These are phyloP conservation scores for Corymbia citriodora DNA, from an alignment of 441 rosid species.

Conservation along the genomic window DNA sequence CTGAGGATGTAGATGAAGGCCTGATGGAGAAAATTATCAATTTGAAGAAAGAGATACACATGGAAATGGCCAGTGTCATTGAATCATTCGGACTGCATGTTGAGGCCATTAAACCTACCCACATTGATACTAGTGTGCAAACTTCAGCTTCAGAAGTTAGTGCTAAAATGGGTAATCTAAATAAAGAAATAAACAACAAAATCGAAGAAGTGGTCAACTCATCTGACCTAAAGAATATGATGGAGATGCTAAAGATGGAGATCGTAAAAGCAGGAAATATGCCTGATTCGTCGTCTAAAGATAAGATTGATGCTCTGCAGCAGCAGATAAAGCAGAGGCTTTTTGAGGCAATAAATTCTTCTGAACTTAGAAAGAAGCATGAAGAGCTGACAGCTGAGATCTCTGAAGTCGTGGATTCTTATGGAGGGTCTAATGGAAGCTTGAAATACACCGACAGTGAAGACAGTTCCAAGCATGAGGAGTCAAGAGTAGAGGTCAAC, in stretches of 20 bases:
- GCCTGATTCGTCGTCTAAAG: constrained; percentile 31
- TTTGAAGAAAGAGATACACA: constrained; percentile 41
- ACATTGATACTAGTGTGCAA: background rate
- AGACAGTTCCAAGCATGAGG: constrained; percentile 11
- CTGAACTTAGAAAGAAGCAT: constrained; percentile 48
- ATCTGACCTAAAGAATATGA: constrained; percentile 53
- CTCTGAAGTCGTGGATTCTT: constrained; percentile 26
- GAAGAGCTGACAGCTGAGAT: constrained; percentile 45
- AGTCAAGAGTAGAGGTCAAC: constrained; percentile 44
- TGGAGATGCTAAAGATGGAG: constrained; percentile 59
- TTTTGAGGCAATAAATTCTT: constrained; percentile 36
- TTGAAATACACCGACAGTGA: constrained; percentile 2
- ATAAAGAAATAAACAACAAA: background rate
- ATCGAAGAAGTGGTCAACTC: constrained; percentile 28
- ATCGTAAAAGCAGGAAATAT: constrained; percentile 46
- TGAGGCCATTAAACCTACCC: constrained; percentile 2
- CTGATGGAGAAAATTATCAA: constrained; percentile 43
- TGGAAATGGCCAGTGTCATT: constrained; percentile 41
- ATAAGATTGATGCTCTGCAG: constrained; percentile 49
- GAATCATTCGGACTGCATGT: constrained; percentile 50
- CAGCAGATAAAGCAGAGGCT: constrained; percentile 58
- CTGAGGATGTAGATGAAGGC: constrained; percentile 44
- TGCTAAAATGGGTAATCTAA: background rate
- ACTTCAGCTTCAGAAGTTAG: background rate
- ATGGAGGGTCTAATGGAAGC: constrained; percentile 24